Evolutionary conservation across 257 asterid genomes (phyloP), one percentile per base, ranked within the genome.

Genomic region (Buddleja alternifolia): DNA sequence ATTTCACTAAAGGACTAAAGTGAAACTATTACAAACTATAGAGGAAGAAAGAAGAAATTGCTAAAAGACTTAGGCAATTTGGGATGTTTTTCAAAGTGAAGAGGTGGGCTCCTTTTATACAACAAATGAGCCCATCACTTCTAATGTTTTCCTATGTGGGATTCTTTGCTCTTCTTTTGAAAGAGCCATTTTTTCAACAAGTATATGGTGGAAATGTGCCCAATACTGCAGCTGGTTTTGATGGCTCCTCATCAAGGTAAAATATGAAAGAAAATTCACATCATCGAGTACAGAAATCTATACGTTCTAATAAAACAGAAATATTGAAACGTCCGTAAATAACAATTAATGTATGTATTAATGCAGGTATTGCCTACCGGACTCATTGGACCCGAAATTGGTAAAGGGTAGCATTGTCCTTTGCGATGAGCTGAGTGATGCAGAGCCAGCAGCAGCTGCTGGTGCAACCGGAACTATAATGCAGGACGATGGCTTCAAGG

Each of bases 391-490:
- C 75, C 73, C 56, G 17, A 63, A 46, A 6, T 60, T 68, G 57
- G 87, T 82, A 10, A 63, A 77, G 0, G 90, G 76, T 6, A 78
- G 75, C 10, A 83, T 89, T 9, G 90, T 86, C 2, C 71, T 89
- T 0, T 89, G 94, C 53, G 92, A 86, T 37, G 10, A 1, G 2
- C 24, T 73, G 47, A 71, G 2, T 14, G 76, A 60, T 1, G 84
- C 72, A 16, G 70, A 66, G 10, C 10, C 67, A n/a, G 63, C 68
- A 20, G 19, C 46, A 2, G 52, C 10, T 1, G 85, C 85, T 0
- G 85, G 87, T 3, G 86, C 86, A 0, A 12, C 60, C 2, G 94
- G 96, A 42, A 69, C 85, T n/a, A 60, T 88, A 47, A 75, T 80
- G 83, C 77, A 62, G 60, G 85, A 58, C 16, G 61, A 9, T 11